Evolutionary conservation across 2,329 filamentous ascomycete genomes (phyloP).

Genomic region (Nothopassalora personata): DNA sequence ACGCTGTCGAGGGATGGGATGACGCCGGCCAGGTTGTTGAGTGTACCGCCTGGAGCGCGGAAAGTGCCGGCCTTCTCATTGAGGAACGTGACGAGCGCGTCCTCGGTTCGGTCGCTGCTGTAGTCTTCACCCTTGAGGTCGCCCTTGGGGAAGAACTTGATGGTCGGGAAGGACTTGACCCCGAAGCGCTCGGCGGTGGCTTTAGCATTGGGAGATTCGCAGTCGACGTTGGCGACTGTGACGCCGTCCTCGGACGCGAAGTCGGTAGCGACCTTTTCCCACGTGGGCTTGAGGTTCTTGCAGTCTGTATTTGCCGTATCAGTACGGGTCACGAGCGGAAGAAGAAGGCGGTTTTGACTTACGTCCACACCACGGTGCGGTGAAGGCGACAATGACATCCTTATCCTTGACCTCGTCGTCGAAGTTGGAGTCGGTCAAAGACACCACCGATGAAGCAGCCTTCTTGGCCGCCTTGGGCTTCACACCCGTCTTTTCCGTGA

Average conservation of each 20-base stretch:
- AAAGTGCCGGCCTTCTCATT: constrained; percentile 87
- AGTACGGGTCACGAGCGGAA: not conserved
- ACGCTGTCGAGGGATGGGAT: constrained; percentile 72
- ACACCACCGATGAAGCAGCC: constrained; percentile 68
- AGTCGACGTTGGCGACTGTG: constrained; percentile 90
- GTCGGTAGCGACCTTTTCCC: constrained; percentile 79
- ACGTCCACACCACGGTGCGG: constrained; percentile 98
- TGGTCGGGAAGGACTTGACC: constrained; percentile 85
- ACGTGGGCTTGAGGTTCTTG: constrained; percentile 85
- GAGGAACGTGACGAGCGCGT: constrained; percentile 70
- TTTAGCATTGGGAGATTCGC: constrained; percentile 82
- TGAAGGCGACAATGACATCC: constrained; percentile 91
- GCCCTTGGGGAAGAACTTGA: constrained; percentile 93
- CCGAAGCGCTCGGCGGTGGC: constrained; percentile 68
- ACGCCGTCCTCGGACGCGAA: constrained; percentile 74
- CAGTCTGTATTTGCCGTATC: constrained; percentile 61
- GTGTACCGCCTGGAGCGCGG: constrained; percentile 72
- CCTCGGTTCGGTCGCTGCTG: constrained; percentile 69
- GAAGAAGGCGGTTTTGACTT: constrained; percentile 44
- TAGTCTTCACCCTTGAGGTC: constrained; percentile 68
- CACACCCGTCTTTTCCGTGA: constrained; percentile 79
- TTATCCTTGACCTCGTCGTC: constrained; percentile 76
- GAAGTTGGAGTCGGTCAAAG: constrained; percentile 77
- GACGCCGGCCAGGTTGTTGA: constrained; percentile 74
- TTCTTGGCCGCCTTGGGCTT: constrained; percentile 71